Evolutionary conservation across 495 filamentous ascomycete species (phyloP).

Genomic region (Daldinia childiae): DNA sequence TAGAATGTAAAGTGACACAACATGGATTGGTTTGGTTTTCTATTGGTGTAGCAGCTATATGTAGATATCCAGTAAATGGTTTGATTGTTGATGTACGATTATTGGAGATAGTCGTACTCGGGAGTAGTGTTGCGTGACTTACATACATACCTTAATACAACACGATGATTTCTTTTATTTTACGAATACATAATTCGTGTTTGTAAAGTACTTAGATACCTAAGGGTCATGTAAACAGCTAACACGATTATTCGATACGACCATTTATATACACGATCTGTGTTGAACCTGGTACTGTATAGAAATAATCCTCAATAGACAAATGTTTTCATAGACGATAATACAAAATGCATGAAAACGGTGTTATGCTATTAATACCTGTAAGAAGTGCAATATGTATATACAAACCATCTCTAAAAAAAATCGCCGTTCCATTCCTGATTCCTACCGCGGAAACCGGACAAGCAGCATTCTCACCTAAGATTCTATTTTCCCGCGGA

Average conservation of each 20-base stretch:
- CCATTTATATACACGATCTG: too few relatives aligned
- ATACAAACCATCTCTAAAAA: not conserved
- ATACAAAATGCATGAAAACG: not conserved
- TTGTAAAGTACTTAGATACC: too few relatives aligned
- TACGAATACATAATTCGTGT: too few relatives aligned
- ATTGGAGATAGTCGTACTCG: constrained; percentile 25
- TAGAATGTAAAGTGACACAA: not conserved
- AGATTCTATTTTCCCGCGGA: constrained; percentile 20
- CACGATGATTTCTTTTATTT: not conserved
- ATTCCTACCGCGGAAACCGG: constrained; percentile 12
- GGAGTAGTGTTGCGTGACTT: constrained; percentile 18
- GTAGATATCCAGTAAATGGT: constrained; percentile 14
- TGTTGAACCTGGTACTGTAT: too few relatives aligned
- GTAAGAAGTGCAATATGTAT: not conserved
- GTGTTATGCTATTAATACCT: too few relatives aligned
- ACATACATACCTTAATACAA: not conserved
- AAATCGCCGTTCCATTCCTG: constrained; percentile 10
- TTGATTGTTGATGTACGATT: constrained; percentile 23
- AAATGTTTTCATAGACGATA: not conserved
- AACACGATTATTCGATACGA: not conserved
- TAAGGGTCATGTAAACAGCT: not conserved
- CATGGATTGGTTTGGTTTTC: constrained; percentile 16
- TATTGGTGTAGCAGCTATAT: constrained; percentile 20
- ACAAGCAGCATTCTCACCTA: constrained; percentile 8
- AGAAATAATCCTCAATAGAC: not conserved